Base-by-base conservation (phyloP, 331 rosid species). In the Erythrophleum ivorense region DNA sequence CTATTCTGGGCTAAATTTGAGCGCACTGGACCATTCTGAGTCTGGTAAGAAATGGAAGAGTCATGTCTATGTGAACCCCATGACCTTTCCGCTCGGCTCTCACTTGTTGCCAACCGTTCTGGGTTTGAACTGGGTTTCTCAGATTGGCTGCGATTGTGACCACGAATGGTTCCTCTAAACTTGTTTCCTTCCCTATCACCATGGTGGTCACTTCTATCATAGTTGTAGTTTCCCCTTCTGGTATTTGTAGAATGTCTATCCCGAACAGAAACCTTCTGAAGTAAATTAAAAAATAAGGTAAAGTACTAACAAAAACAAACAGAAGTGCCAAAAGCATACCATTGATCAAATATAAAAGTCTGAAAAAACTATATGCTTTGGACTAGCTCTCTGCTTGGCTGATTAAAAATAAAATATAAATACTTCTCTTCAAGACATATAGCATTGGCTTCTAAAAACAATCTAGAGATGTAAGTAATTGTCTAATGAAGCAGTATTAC, bases 11-110 rank as follows among this genome's bases (percentile, higher is more conserved):
- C 62, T 55, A 93, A 62, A 78, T 84, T 91, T n/a, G 92, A 34
- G 75, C 88, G 97, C 79, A 92, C 80, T n/a, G 98, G 94, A 79
- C 97, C 97, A 72, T 94, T 96, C 77, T 85, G 91, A 71, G 91
- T 85, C 60, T 88, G 97, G 85, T 87, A 86, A 68, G 93, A 76
- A 46, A 82, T 48, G 19, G 83, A 78, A 2, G 92, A 80, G 60
- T 96, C 95, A 7, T 89, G 92, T 75, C 99, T 91, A 77, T 89
- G 97, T 31, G 99, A 82, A 77, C 88, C 55, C 99, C 98, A 94
- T 9, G 91, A 80, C 81, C 95, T 92, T 76, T 94, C 98, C 40
- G 88, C 78, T 77, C 92, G 95, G 84, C 82, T 91, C 85, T 96
- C 98, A 77, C 80, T 85, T 2, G 86, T 86, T 46, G 87, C 82